Conservation (phyloP, 495 filamentous ascomycete genomes). For the Melanomma pulvis-pyrius region DNA sequence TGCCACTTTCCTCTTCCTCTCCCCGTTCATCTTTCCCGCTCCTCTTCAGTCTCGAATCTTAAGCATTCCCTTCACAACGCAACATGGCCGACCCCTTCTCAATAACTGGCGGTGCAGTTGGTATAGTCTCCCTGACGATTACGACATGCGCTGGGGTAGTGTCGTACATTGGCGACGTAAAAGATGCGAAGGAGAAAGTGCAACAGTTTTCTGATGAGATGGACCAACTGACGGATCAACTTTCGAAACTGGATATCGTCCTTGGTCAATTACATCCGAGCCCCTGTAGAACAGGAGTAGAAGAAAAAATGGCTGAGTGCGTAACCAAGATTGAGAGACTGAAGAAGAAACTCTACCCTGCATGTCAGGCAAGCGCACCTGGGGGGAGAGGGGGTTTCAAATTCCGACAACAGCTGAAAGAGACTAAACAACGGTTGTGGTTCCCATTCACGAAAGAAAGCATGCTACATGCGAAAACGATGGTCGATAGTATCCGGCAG, state of each 20-base stretch:
- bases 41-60: no score
- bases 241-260: not conserved
- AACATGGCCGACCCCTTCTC: not conserved
- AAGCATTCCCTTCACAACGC: not conserved
- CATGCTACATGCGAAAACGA: not conserved
- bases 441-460: not conserved
- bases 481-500: constrained; percentile 1
- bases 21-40: no score
- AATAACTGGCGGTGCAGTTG: not conserved
- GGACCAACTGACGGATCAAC: not conserved
- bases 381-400: no score
- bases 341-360: not conserved
- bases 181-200: constrained; percentile 2
- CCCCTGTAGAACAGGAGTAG: not conserved
- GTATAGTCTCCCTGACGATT: not conserved
- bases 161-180: not conserved
- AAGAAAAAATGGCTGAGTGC: not conserved
- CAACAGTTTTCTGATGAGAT: not conserved
- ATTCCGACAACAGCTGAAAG: not conserved
- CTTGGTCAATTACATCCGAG: not conserved
- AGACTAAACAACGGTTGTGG: not conserved
- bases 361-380: no score
- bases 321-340: not conserved
- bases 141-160: not conserved
- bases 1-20: no score